Conservation (phyloP, 192 early-diverging fungal species). For the Backusella tuberculispora region DNA sequence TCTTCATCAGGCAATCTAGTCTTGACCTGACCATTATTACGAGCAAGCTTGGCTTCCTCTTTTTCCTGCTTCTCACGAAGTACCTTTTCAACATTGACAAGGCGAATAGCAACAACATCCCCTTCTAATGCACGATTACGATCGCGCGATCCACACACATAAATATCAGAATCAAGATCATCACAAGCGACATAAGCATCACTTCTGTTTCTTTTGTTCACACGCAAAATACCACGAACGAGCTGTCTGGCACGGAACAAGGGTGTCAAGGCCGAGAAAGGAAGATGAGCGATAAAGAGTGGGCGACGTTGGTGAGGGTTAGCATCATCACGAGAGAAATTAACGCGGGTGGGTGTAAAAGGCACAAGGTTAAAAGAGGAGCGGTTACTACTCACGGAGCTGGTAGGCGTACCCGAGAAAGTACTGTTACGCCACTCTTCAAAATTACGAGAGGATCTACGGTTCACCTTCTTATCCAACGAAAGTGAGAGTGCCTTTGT, state of each 20-base stretch:
- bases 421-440: slow-evolving; percentile 47
- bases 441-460: slow-evolving; percentile 47
- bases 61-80: slow-evolving; percentile 58
- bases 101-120: slow-evolving; percentile 76
- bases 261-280: slow-evolving; percentile 56
- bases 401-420: slow-evolving; percentile 20
- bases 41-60: slow-evolving; percentile 59
- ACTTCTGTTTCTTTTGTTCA: slow-evolving; percentile 83
- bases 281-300: slow-evolving; percentile 59
- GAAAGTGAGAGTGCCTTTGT: slow-evolving; percentile 42
- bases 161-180: slow-evolving; percentile 74
- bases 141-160: slow-evolving; percentile 71
- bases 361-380: slow-evolving; percentile 46
- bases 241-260: slow-evolving; percentile 55
- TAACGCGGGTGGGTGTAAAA: slow-evolving; percentile 49
- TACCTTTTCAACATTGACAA: slow-evolving; percentile 72
- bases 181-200: slow-evolving; percentile 90
- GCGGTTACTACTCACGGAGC: slow-evolving; percentile 4
- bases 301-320: slow-evolving; percentile 55
- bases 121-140: slow-evolving; percentile 89
- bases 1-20: slow-evolving; percentile 58
- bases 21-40: slow-evolving; percentile 48
- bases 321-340: slow-evolving; percentile 50
- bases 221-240: slow-evolving; percentile 76
- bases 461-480: slow-evolving; percentile 25